phyloP scores from a whole-genome alignment of 192 early-diverging fungal species.

The Umbelopsis ramanniana region DNA sequence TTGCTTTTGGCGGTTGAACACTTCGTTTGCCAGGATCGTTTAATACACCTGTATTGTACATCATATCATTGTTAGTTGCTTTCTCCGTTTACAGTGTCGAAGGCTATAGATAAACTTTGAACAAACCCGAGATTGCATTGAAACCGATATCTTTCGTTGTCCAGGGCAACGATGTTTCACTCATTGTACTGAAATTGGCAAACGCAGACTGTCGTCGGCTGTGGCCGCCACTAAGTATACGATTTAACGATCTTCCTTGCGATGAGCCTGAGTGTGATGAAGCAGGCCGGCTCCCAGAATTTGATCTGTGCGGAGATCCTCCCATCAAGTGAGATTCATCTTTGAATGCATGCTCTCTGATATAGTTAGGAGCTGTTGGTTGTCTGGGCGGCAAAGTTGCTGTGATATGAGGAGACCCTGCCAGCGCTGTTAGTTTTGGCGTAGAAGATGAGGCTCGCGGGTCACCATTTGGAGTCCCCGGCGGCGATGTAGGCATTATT shows the following conservation, averaged over 20 bases:
- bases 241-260: constrained; percentile 15
- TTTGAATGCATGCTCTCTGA: constrained; percentile 10
- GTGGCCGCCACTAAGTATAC: constrained; percentile 32
- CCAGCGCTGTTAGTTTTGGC: constrained; percentile 10
- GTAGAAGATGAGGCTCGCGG: constrained; percentile 19
- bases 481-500: constrained; percentile 19
- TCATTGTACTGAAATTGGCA: constrained; percentile 54
- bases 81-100: constrained; percentile 5
- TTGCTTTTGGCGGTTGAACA: constrained; percentile 49
- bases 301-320: constrained; percentile 16
- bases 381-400: constrained; percentile 1
- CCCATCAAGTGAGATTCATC: constrained; percentile 22
- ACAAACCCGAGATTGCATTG: constrained; percentile 69
- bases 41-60: constrained; percentile 59
- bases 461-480: constrained; percentile 14
- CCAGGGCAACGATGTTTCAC: constrained; percentile 60
- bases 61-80: too few relatives aligned
- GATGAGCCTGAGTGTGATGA: constrained; percentile 18
- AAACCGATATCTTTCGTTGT: constrained; percentile 76
- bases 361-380: constrained; percentile 17
- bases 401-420: constrained; percentile 3
- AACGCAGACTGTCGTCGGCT: constrained; percentile 49
- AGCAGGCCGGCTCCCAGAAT: constrained; percentile 10
- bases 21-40: constrained; percentile 68
- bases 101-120: constrained; percentile 14